Percentiles rank a stretch among this genome's conserved stretches.
phyloP scores from a whole-genome alignment of 176 grass and related monocot genomes.

The Oryza coarctata region DNA sequence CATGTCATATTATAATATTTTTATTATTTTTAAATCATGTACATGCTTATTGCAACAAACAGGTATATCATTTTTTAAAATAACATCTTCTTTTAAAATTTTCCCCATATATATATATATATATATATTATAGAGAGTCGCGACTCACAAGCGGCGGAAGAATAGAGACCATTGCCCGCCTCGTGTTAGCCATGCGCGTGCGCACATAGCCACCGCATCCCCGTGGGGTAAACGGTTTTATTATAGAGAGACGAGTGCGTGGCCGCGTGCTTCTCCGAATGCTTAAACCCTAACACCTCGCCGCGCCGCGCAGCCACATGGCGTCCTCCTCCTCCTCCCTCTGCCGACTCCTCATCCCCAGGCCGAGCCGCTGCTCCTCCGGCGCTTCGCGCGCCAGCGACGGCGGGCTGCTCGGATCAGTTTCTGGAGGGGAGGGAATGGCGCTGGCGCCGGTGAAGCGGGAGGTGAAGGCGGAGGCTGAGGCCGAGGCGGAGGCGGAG shows the following conservation, averaged over 20 bases:
- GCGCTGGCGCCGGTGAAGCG: slow-evolving; percentile 22
- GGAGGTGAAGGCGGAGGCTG: slow-evolving; percentile 28
- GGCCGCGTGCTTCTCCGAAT: neutral
- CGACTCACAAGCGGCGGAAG: neutral
- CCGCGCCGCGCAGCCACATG: slow-evolving; percentile 18
- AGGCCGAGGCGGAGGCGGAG: neutral
- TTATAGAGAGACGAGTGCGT: neutral
- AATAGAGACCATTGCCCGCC: neutral
- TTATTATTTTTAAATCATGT: no score
- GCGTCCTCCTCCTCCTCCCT: neutral
- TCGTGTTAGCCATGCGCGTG: neutral
- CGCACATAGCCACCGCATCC: neutral
- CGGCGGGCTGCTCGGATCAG: neutral
- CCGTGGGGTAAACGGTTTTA: neutral
- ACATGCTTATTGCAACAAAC: no score
- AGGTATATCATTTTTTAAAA: no score
- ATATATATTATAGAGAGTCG: no score
- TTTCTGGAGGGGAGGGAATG: neutral
- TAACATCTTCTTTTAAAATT: no score
- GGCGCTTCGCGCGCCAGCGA: no score
- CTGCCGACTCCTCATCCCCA: neutral
- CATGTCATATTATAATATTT: no score
- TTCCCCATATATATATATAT: no score
- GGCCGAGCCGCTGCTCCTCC: neutral
- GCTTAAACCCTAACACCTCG: neutral